Percentiles rank a stretch among this genome's conserved stretches.
Evolutionary conservation across 441 rosid species (phyloP).

Genomic region (Bocquillonia castaneifolia): DNA sequence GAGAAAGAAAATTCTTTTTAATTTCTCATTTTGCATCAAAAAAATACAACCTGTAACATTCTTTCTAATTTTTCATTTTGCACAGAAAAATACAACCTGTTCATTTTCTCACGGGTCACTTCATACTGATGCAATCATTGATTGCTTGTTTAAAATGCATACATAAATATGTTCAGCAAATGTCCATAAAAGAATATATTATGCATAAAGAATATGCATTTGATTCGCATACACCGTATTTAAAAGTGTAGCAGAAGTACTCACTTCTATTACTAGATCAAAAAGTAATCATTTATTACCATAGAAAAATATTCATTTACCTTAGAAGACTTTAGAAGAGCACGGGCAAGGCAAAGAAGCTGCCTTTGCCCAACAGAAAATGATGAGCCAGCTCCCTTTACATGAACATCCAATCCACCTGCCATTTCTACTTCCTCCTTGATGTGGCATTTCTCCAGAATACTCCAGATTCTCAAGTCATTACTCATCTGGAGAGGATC

Average conservation of each 20-base stretch:
- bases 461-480: slow-evolving; percentile 67
- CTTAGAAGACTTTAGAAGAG: slow-evolving; percentile 84
- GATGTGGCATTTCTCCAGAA: slow-evolving; percentile 73
- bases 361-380: slow-evolving; percentile 95
- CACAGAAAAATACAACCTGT: not conserved
- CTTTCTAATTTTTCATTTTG: not conserved
- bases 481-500: slow-evolving; percentile 59
- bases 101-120: not conserved
- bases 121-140: not conserved
- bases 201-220: too few relatives aligned
- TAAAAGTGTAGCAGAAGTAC: not conserved
- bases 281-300: not conserved
- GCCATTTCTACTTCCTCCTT: slow-evolving; percentile 73
- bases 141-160: not conserved
- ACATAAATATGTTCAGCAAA: not conserved
- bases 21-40: too few relatives aligned
- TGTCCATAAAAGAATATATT: not conserved
- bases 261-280: not conserved
- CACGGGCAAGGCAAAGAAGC: slow-evolving; percentile 90
- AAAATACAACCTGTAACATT: not conserved
- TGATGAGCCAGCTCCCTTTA: slow-evolving; percentile 65
- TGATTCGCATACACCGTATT: not conserved
- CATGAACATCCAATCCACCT: slow-evolving; percentile 66
- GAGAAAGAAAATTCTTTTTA: too few relatives aligned
- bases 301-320: slow-evolving; percentile 30